Evolutionary conservation across 352 stramenopile genomes (phyloP), one percentile per base, ranked within the genome.

Genomic region (Phytophthora idaei): DNA sequence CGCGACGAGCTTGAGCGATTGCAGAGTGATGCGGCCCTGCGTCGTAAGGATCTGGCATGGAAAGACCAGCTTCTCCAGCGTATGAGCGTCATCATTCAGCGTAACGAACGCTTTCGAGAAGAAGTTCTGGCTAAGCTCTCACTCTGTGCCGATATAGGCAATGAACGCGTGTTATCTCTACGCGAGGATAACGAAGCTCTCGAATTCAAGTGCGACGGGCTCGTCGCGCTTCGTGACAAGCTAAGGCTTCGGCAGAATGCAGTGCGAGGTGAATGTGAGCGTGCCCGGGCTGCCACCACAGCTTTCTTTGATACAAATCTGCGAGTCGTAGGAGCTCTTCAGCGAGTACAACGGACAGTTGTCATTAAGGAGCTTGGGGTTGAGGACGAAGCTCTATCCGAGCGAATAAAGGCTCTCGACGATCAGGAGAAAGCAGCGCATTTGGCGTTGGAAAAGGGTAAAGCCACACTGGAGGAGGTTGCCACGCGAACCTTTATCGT

Each of bases 31-130:
- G 57, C 79, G n/a, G 49, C 55, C 1, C 52, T 87, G n/a, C 44
- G 60, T 7, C 61, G 60, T 1, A 73, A 89, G 17, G 71, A 87
- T 41, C 60, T 92, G 17, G 59, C 57, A 0, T 90, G 81, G 82
- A 90, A 85, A 39, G 84, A 92, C 50, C 77, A 83, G 41, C 57
- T 90, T 31, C 65, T 92, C 11, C 84, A 92, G 55, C 84, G 79
- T 8, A 31, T 92, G 17, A 88, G 80, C 36, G 76, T 89, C 15
- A 58, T 89, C 5, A 85, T 90, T 63, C 86, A 92, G 65, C 78
- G 84, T 14, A 92, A 92, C 36, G 82, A 88, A 59, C 74, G 66
- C 1, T 90, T 92, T 57, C 75, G 78, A 1, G 37, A 53, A 1
- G 82, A 90, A 52, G 64, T 81, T 47, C 50, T 88, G 0, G 15